Evolutionary conservation across 148 eudicot genomes (phyloP).

Genomic region (Amaranthus palmeri): DNA sequence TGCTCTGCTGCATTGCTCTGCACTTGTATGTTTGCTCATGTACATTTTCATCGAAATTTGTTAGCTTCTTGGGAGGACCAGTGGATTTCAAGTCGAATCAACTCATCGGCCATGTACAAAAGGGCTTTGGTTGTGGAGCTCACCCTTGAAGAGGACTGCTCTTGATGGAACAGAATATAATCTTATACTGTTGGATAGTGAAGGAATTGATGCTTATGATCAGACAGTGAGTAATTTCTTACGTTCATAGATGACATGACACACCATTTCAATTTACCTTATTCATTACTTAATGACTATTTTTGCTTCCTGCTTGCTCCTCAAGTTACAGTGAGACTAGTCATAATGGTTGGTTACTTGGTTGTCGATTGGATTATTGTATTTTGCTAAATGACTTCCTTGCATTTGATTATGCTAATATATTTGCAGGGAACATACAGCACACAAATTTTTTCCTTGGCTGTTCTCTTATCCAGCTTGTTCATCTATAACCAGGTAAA

Average conservation of each 20-base stretch:
- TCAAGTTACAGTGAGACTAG: neutral
- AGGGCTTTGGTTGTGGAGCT: constrained; percentile 99
- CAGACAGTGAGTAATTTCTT: constrained; percentile 66
- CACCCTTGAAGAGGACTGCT: constrained; percentile 80
- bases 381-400: neutral
- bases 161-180: constrained; percentile 96
- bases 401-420: constrained; percentile 7
- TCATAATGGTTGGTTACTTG: neutral
- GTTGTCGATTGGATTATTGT: neutral
- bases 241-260: constrained; percentile 2
- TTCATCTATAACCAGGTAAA: constrained; percentile 89
- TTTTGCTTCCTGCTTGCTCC: neutral
- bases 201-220: constrained; percentile 98
- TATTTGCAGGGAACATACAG: constrained; percentile 85
- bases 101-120: constrained; percentile 94
- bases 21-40: neutral
- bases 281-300: constrained; percentile 1
- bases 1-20: too few relatives aligned
- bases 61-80: constrained; percentile 95
- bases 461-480: constrained; percentile 94
- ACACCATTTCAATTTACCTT: neutral
- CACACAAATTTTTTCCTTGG: constrained; percentile 89
- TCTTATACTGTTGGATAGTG: constrained; percentile 82
- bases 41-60: constrained; percentile 13
- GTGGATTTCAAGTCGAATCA: constrained; percentile 92